phyloP scores from a whole-genome alignment of 257 asterid genomes.

The Gentiana macrophylla region DNA sequence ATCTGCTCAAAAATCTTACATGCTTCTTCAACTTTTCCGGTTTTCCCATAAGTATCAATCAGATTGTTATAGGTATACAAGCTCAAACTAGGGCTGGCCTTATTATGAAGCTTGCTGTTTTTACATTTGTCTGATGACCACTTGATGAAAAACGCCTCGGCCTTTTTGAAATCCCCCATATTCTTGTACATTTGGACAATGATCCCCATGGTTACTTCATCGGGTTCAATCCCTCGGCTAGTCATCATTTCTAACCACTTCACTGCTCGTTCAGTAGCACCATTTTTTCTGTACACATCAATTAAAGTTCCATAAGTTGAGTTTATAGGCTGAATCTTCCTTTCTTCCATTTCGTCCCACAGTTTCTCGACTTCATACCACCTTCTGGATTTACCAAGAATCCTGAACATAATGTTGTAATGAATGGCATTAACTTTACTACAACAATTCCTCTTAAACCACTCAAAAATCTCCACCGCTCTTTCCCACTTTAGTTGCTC shows the following conservation, averaged over 20 bases:
- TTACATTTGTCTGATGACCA: slow-evolving; percentile 42
- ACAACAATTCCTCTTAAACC: slow-evolving; percentile 68
- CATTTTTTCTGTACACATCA: slow-evolving; percentile 77
- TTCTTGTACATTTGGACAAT: slow-evolving; percentile 88
- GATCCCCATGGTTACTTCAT: slow-evolving; percentile 88
- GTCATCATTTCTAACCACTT: slow-evolving; percentile 77
- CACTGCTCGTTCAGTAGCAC: slow-evolving; percentile 45
- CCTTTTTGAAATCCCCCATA: slow-evolving; percentile 69
- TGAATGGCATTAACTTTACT: slow-evolving; percentile 85
- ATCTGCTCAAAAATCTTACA: slow-evolving; percentile 52
- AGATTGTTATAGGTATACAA: slow-evolving; percentile 61
- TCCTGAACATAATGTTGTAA: slow-evolving; percentile 67
- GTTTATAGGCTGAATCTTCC: slow-evolving; percentile 45
- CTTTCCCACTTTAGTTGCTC: slow-evolving; percentile 82
- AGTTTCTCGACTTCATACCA: slow-evolving; percentile 64
- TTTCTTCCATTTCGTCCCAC: slow-evolving; percentile 61
- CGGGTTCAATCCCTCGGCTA: slow-evolving; percentile 53
- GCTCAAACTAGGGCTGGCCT: slow-evolving; percentile 30
- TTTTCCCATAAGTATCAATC: slow-evolving; percentile 91
- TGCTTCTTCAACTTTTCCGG: slow-evolving; percentile 75
- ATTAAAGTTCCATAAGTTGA: slow-evolving; percentile 93
- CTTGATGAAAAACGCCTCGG: slow-evolving; percentile 70
- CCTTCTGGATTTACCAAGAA: slow-evolving; percentile 55
- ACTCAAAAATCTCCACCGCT: slow-evolving; percentile 76
- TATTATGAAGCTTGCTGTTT: slow-evolving; percentile 18